Base-by-base conservation (phyloP, 2,329 filamentous ascomycete species). In the Fusarium sp. region DNA sequence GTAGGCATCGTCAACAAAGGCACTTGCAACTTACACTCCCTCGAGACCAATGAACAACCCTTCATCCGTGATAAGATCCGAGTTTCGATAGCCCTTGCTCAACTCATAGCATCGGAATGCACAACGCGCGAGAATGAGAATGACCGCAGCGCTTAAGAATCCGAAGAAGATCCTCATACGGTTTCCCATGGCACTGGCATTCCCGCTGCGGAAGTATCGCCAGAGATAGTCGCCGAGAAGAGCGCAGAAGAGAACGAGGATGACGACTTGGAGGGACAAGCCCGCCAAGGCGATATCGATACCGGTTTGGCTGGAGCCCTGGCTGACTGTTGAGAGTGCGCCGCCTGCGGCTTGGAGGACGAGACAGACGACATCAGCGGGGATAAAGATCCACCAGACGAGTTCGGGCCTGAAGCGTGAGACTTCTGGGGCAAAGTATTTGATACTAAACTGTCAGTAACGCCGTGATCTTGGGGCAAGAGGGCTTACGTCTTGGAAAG, bases 71-170 rank as follows among this genome's bases (percentile, higher is more conserved):
- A 91, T 88, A 63, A 92, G 79, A 11, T 83, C 79, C 1, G 89
- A 90, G 33, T 80, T 45, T 10, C 77, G 83, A 82, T 90, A 93
- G 4, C 91, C 91, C 44, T 90, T 83, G 69, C 87, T 89, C 68
- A 93, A 80, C 81, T 93, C 91, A 15, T 89, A 89, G 47, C 92
- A 89, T 61, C 91, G 86, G 79, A 90, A 93, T 15, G 88, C 84
- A 72, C 88, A 91, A 22, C 91, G 84, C 8, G 87, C 86, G 44
- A 92, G 87, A 73, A 93, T 90, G 48, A 88, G 83, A 6, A 91
- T 57, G 7, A 91, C 89, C 1, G 90, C 87, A 4, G 88, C 76
- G 3, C 82, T 79, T 17, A 92, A 81, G 49, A 86, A 88, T 5
- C 80, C 73, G 18, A 90, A 82, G 77, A 91, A 92, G n/a, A 81